A percentile compares a stretch with the other conserved stretches of the same genome.
Evolutionary conservation across 1,139 yeast species (phyloP).

Genomic region (Kluyveromyces sp.): DNA sequence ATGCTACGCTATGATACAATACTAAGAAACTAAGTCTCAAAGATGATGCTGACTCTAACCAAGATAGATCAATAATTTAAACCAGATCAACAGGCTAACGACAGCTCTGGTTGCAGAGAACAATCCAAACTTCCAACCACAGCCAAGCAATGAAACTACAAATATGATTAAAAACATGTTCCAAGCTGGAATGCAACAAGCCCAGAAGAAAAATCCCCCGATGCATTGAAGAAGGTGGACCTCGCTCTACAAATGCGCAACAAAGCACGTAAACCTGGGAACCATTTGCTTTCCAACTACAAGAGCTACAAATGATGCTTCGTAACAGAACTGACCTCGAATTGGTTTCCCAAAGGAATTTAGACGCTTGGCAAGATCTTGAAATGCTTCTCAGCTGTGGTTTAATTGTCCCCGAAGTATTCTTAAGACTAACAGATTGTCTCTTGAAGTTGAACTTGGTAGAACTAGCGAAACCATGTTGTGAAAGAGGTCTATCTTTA

Average conservation of each 20-base stretch:
- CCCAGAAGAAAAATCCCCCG: slow-evolving; percentile 58
- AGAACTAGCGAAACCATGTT: slow-evolving; percentile 64
- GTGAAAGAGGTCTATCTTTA: slow-evolving; percentile 70
- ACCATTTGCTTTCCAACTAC: slow-evolving; percentile 68
- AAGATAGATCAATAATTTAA: slow-evolving; percentile 43
- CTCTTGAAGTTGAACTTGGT: slow-evolving; percentile 61
- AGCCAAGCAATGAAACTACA: slow-evolving; percentile 56
- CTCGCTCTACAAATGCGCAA: slow-evolving; percentile 75
- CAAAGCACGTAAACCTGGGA: slow-evolving; percentile 80
- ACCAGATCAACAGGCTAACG: slow-evolving; percentile 57
- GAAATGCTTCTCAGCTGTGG: slow-evolving; percentile 65
- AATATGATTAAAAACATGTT: slow-evolving; percentile 66
- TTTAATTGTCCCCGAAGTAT: slow-evolving; percentile 63
- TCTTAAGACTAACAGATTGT: slow-evolving; percentile 75
- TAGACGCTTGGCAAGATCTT: slow-evolving; percentile 76
- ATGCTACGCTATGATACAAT: slow-evolving; percentile 21
- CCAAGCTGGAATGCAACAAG: slow-evolving; percentile 59
- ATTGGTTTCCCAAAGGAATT: slow-evolving; percentile 52
- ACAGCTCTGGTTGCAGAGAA: slow-evolving; percentile 47
- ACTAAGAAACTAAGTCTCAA: slow-evolving; percentile 13
- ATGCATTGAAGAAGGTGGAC: slow-evolving; percentile 64
- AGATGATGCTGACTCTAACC: slow-evolving; percentile 27
- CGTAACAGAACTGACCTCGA: slow-evolving; percentile 82
- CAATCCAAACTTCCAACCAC: slow-evolving; percentile 53
- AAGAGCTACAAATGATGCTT: slow-evolving; percentile 64